These are phyloP conservation scores for Rhizopogon salebrosus DNA, from an alignment of 768 basidiomycete genomes.

Conservation along the genomic window DNA sequence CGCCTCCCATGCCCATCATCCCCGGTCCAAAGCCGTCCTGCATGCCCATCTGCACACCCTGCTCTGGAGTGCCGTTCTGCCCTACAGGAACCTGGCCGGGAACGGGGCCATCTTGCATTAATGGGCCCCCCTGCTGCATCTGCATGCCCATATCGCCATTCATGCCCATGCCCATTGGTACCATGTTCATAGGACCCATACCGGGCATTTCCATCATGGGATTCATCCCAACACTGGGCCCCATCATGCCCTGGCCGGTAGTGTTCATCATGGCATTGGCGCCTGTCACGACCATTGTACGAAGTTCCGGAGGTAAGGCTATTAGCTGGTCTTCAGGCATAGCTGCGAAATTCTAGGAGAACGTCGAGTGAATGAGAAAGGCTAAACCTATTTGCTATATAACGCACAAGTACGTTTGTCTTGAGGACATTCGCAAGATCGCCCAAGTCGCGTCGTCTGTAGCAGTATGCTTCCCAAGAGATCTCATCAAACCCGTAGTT, in stretches of 20 bases:
- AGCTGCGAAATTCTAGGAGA: slow-evolving; percentile 64
- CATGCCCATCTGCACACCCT: slow-evolving; percentile 35
- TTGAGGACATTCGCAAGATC: slow-evolving; percentile 79
- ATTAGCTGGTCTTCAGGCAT: slow-evolving; percentile 80
- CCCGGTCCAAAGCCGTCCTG: slow-evolving; percentile 40
- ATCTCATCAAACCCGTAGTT: slow-evolving; percentile 99
- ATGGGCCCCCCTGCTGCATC: slow-evolving; percentile 39
- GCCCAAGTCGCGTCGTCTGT: slow-evolving; percentile 74
- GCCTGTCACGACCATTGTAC: slow-evolving; percentile 84
- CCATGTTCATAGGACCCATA: slow-evolving; percentile 54
- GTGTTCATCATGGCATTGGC: slow-evolving; percentile 73
- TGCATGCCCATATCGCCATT: slow-evolving; percentile 62
- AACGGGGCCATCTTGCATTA: slow-evolving; percentile 50
- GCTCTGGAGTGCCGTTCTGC: slow-evolving; percentile 33
- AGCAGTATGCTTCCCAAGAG: slow-evolving; percentile 91
- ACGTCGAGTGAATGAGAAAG: slow-evolving; percentile 7
- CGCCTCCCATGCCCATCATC: slow-evolving; percentile 67
- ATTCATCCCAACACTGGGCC: slow-evolving; percentile 41
- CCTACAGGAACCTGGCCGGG: slow-evolving; percentile 29
- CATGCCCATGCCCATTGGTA: slow-evolving; percentile 49
- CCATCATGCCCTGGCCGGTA: slow-evolving; percentile 47
- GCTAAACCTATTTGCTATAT: not conserved
- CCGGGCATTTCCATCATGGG: slow-evolving; percentile 81
- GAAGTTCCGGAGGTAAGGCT: slow-evolving; percentile 73
- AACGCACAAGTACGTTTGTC: slow-evolving; percentile 72